Conservation (phyloP, 495 filamentous ascomycete genomes). For the Xylaria scruposa region DNA sequence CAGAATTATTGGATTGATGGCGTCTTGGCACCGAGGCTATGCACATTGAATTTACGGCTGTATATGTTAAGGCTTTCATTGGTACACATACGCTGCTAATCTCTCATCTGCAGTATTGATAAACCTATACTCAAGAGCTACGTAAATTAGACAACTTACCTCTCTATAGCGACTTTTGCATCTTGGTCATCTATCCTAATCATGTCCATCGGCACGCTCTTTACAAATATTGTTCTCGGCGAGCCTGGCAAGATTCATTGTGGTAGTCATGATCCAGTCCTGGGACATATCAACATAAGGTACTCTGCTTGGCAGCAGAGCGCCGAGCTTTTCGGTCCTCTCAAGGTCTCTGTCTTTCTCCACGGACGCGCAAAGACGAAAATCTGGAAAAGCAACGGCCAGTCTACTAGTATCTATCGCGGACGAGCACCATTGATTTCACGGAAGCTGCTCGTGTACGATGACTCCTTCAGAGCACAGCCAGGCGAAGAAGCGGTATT, state of each 20-base stretch:
- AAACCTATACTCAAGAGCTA: not conserved
- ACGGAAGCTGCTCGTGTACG: not conserved
- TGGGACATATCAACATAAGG: constrained; percentile 13
- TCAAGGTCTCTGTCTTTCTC: constrained; percentile 14
- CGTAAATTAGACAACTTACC: not conserved
- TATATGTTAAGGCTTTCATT: not conserved
- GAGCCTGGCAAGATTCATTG: constrained; percentile 23
- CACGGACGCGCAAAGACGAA: constrained; percentile 28
- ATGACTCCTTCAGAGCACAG: constrained; percentile 22
- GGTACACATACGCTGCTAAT: not conserved
- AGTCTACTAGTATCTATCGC: constrained; percentile 18
- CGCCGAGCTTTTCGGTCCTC: constrained; percentile 24
- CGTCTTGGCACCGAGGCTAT: not conserved
- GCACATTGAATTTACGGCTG: not conserved
- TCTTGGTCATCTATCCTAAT: not conserved
- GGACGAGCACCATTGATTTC: constrained; percentile 20
- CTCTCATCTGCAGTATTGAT: not conserved
- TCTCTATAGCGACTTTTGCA: too few species aligned
- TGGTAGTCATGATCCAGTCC: constrained; percentile 16
- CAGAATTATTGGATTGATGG: not conserved
- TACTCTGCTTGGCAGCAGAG: not conserved
- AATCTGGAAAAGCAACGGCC: constrained; percentile 18
- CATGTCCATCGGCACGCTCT: constrained; percentile 24
- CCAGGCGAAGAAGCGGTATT: not conserved
- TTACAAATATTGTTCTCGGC: constrained; percentile 2